Base-by-base conservation (phyloP, 163 green algal species). In the Prototheca stagnorum region DNA sequence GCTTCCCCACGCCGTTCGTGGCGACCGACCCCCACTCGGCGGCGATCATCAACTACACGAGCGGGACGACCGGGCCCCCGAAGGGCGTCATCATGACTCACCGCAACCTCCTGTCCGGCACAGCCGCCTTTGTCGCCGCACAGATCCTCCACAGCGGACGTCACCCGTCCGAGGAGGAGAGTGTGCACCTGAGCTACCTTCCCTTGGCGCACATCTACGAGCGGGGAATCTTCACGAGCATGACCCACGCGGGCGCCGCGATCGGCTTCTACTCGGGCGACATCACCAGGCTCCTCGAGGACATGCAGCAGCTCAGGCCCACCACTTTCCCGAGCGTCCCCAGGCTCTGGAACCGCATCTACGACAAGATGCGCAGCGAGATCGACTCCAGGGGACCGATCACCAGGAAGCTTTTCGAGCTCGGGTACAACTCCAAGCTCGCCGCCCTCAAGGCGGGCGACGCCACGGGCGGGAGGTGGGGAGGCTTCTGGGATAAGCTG, bases 161-260 rank as follows among this genome's bases (percentile, higher is more conserved):
- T n/a, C n/a, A n/a, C n/a, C n/a, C n/a, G n/a, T n/a, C n/a, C n/a
- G n/a, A n/a, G n/a, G n/a, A n/a, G n/a, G n/a, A n/a, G n/a, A n/a
- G n/a, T n/a, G 31, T 37, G 31, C 78, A 95, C 75, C 81, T 96
- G 47, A 88, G 70, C 20, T 98, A 98, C 69, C 74, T 98, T 47
- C 88, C 90, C 5, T 73, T 98, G 39, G 90, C 90, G 2, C 90
- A 98, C 79, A 97, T 98, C 59, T 98, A 96, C 67, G 90, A 98
- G 70, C 76, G 87, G 15, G 70, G 92, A 42, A 87, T 82, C 62
- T 60, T 90, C 33, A 64, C 70, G 1, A 44, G 57, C 15, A 45
- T 68, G 17, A 80, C 74, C 0, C 65, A 86, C 57, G 35, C 61
- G 22, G 84, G 84, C 6, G 61, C 53, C n/a, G 59, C 54, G 7